Base-by-base conservation (phyloP, 2,329 filamentous ascomycete species). In the Neonectria faginata region DNA sequence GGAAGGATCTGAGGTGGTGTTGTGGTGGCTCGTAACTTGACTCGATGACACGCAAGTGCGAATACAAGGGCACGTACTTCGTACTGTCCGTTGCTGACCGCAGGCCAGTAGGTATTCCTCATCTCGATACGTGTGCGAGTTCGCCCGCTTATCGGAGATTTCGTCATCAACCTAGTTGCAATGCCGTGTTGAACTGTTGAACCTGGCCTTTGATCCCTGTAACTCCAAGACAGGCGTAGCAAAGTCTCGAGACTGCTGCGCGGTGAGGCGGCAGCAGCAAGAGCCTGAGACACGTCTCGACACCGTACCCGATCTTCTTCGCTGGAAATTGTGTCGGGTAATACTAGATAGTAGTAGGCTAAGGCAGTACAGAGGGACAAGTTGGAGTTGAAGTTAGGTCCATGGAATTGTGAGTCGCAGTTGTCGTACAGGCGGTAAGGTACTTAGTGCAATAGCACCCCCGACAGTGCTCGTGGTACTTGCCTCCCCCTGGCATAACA, bases 131-230 rank as follows among this genome's bases (percentile, higher is more conserved):
- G 50, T 54, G 47, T 59, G 60, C 60, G 50, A 59, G 59, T 58
- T 56, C 60, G 58, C 61, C 70, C 70, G 66, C 70, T 73, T 72
- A 73, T 73, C 70, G 70, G 70, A 65, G 67, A 73, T 73, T 73
- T 73, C 62, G 70, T 72, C 66, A 68, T 68, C 52, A 61, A 62
- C 64, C 63, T 58, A 65, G 65, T 60, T 60, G 48, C 53, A 53
- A 63, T 62, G 47, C 63, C 44, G 53, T 53, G 59, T 57, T 25
- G 41, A 59, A 39, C 36, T 5, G 36, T 39, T 39, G 14, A 12
- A 58, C 60, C 61, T 29, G 61, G 61, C 56, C 56, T 56, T 58
- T 50, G 45, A 52, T 65, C 64, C 61, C 56, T 63, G 61, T 52
- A 39, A 29, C 22, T 47, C 50, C 27, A 47, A 50, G 44, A 29